These are phyloP conservation scores for Aeschynomene evenia DNA, from an alignment of 306 rosid genomes.

Conservation along the genomic window DNA sequence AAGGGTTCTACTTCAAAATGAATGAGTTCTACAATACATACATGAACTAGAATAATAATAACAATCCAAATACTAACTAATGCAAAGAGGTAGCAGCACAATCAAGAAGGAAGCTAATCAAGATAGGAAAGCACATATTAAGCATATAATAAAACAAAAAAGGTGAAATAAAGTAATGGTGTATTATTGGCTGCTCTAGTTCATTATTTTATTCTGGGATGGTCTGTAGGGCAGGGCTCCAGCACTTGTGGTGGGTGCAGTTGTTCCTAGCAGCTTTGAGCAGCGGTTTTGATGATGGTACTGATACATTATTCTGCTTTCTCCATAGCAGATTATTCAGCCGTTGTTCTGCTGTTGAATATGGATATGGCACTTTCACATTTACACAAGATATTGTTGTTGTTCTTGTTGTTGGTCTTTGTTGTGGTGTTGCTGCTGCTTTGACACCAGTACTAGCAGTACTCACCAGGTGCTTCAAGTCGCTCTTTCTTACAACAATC, in stretches of 20 bases:
- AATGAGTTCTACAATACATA: background rate
- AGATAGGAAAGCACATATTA: background rate
- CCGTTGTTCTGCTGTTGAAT: conserved; percentile 39
- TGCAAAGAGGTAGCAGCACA: background rate
- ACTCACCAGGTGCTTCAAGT: conserved; percentile 44
- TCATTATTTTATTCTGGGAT: conserved; percentile 62
- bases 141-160: no score
- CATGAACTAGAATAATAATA: background rate
- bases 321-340: conserved; percentile 31
- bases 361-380: background rate
- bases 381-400: background rate
- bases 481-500: conserved; percentile 49
- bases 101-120: no score
- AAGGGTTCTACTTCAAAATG: background rate
- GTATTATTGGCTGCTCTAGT: no score
- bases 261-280: conserved; percentile 24
- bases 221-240: conserved; percentile 58
- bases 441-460: conserved; percentile 2
- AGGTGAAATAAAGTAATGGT: no score
- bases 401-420: background rate
- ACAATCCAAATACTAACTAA: background rate
- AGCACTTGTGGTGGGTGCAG: conserved; percentile 26
- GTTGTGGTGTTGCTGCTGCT: background rate
- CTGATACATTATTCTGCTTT: conserved; percentile 38
- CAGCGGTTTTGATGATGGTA: conserved; percentile 17